Percentiles rank a stretch among this genome's conserved stretches.
Evolutionary conservation across 208 protist species (phyloP).

Genomic region (Acanthamoeba triangularis): DNA sequence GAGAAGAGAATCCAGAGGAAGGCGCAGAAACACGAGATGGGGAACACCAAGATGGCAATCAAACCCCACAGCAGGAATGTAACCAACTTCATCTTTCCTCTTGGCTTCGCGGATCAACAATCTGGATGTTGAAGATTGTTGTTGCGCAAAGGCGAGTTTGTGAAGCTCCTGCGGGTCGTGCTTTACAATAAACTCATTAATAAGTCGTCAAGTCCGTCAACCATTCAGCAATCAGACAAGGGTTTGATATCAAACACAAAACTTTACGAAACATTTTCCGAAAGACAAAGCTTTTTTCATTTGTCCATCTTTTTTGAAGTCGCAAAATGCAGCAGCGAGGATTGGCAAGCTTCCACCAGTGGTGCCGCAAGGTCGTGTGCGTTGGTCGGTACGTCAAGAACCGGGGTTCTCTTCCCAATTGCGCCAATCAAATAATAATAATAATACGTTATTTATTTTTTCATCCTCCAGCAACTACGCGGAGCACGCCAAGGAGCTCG

Average conservation of each 20-base stretch:
- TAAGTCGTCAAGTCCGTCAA: too few relatives aligned
- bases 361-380: slow-evolving; percentile 28
- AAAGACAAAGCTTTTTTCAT: too few relatives aligned
- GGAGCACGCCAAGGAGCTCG: slow-evolving; percentile 92
- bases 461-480: slow-evolving; percentile 57
- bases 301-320: too few relatives aligned
- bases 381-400: background rate
- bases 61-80: slow-evolving; percentile 42
- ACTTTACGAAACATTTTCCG: too few relatives aligned
- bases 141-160: background rate
- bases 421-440: too few relatives aligned
- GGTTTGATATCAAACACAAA: too few relatives aligned
- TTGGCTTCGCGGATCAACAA: too few relatives aligned
- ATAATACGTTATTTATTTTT: background rate
- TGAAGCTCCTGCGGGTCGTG: background rate
- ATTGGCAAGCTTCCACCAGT: background rate
- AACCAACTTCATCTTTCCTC: slow-evolving; percentile 21
- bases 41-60: slow-evolving; percentile 55
- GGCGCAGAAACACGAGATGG: slow-evolving; percentile 70
- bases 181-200: too few relatives aligned
- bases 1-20: slow-evolving; percentile 63
- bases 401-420: too few relatives aligned
- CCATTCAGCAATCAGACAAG: too few relatives aligned
- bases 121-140: background rate
- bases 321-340: too few relatives aligned